Percentiles rank a stretch among this genome's conserved stretches.
Evolutionary conservation across 495 filamentous ascomycete species (phyloP).

Genomic region (Aspergillus nidulans): DNA sequence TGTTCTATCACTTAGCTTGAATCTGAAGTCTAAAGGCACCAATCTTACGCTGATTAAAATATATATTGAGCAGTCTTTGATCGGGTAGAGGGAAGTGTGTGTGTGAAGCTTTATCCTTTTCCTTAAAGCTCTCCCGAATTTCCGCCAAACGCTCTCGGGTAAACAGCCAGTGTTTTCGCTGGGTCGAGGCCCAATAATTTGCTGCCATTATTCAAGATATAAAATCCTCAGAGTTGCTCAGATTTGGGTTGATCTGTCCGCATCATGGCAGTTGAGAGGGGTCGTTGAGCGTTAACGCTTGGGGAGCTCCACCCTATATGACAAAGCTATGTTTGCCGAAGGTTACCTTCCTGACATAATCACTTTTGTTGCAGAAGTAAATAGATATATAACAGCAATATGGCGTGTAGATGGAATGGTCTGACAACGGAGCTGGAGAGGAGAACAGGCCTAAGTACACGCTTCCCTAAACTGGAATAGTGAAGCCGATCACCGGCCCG

Average conservation of each 20-base stretch:
- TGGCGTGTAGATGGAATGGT: background rate
- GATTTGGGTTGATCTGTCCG: background rate
- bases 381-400: background rate
- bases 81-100: slow-evolving; percentile 79
- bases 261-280: background rate
- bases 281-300: background rate
- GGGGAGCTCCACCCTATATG: background rate
- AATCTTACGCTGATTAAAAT: slow-evolving; percentile 81
- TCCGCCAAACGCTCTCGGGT: slow-evolving; percentile 70
- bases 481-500: slow-evolving; percentile 35
- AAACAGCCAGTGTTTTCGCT: slow-evolving; percentile 86
- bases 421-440: background rate
- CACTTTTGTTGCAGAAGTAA: background rate
- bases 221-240: background rate
- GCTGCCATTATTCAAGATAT: slow-evolving; percentile 64
- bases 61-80: slow-evolving; percentile 78
- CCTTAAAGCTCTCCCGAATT: slow-evolving; percentile 66
- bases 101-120: slow-evolving; percentile 64
- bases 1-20: slow-evolving; percentile 28
- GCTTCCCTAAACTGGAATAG: slow-evolving; percentile 31
- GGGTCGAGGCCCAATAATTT: slow-evolving; percentile 95
- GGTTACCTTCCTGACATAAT: background rate
- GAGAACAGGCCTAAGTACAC: background rate
- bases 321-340: background rate
- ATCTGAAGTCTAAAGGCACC: background rate